Conservation (phyloP, 768 basidiomycete species). For the Boletus rufocinnamomeus region DNA sequence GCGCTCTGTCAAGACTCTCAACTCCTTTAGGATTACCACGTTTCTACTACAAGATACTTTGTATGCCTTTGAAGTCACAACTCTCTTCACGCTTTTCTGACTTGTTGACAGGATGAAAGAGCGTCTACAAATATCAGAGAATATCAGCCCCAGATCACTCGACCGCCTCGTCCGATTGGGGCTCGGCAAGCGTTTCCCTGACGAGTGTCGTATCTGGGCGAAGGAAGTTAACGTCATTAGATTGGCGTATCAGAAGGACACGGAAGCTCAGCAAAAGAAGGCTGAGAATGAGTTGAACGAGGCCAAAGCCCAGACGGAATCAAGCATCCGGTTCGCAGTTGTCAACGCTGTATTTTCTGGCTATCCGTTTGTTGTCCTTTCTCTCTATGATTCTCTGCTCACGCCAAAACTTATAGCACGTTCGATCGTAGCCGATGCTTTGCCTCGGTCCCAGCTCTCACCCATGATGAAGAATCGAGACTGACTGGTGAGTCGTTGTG, state of each 20-base stretch:
- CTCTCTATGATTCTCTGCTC: background rate
- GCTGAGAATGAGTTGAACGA: slow-evolving; percentile 13
- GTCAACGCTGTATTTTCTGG: slow-evolving; percentile 30
- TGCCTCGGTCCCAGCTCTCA: slow-evolving; percentile 14
- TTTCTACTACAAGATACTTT: slow-evolving; percentile 27
- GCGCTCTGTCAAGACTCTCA: slow-evolving; percentile 11
- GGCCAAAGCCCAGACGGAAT: slow-evolving; percentile 18
- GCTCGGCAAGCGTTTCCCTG: slow-evolving; percentile 33
- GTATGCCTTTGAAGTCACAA: slow-evolving; percentile 12
- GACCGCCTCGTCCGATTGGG: slow-evolving; percentile 33
- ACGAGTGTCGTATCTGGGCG: slow-evolving; percentile 27
- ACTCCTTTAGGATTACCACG: slow-evolving; percentile 7
- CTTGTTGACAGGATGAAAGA: slow-evolving; percentile 24
- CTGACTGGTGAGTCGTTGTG: slow-evolving; percentile 11
- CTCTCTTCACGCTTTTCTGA: background rate
- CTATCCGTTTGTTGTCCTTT: slow-evolving; percentile 22
- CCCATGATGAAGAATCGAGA: slow-evolving; percentile 15
- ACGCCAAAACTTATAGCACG: slow-evolving; percentile 9
- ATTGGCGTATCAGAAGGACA: background rate
- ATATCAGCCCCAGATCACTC: slow-evolving; percentile 28
- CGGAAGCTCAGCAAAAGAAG: slow-evolving; percentile 13
- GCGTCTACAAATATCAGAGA: slow-evolving; percentile 28
- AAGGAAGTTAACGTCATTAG: slow-evolving; percentile 17
- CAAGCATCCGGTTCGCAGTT: slow-evolving; percentile 25
- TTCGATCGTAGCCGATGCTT: slow-evolving; percentile 24